Evolutionary conservation across 2,329 filamentous ascomycete genomes (phyloP).

Genomic region (Alternaria panax): DNA sequence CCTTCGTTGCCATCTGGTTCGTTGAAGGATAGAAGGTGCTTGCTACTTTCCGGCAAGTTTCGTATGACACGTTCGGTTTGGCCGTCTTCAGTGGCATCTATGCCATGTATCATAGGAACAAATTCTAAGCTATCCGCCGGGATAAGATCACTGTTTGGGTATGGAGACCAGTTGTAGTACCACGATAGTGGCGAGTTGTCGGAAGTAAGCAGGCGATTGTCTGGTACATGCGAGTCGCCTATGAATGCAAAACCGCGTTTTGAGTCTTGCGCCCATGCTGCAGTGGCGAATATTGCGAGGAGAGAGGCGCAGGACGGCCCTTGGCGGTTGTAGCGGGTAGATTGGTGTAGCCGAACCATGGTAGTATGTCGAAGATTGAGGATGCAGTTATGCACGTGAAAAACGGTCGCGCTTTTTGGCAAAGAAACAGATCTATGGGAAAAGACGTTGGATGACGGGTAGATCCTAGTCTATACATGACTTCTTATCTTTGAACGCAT

Average conservation of each 20-base stretch:
- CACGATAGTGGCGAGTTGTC: slow-evolving; percentile 71
- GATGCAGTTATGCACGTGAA: not conserved
- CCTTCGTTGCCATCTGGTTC: slow-evolving; percentile 71
- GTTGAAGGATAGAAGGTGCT: slow-evolving; percentile 78
- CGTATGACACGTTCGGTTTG: slow-evolving; percentile 67
- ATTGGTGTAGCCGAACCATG: slow-evolving; percentile 4
- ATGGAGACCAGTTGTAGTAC: slow-evolving; percentile 82
- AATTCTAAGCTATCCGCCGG: slow-evolving; percentile 67
- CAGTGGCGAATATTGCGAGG: slow-evolving; percentile 17
- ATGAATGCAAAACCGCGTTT: slow-evolving; percentile 80
- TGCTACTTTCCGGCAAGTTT: slow-evolving; percentile 62
- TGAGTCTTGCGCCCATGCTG: slow-evolving; percentile 45
- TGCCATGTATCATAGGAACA: slow-evolving; percentile 81
- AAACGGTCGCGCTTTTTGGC: not conserved
- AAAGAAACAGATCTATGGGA: not conserved
- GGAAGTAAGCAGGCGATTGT: slow-evolving; percentile 71
- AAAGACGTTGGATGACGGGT: slow-evolving; percentile 1
- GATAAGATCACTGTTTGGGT: slow-evolving; percentile 62
- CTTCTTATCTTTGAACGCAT: slow-evolving; percentile 18
- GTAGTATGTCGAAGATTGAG: not conserved
- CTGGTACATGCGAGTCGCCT: slow-evolving; percentile 60
- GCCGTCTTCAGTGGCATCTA: slow-evolving; percentile 50
- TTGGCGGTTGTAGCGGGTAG: slow-evolving; percentile 6
- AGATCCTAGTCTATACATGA: slow-evolving; percentile 17
- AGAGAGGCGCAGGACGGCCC: not conserved